A percentile compares a stretch with the other conserved stretches of the same genome.
Evolutionary conservation across 2,329 filamentous ascomycete species (phyloP).

Genomic region (Dothistroma septosporum): DNA sequence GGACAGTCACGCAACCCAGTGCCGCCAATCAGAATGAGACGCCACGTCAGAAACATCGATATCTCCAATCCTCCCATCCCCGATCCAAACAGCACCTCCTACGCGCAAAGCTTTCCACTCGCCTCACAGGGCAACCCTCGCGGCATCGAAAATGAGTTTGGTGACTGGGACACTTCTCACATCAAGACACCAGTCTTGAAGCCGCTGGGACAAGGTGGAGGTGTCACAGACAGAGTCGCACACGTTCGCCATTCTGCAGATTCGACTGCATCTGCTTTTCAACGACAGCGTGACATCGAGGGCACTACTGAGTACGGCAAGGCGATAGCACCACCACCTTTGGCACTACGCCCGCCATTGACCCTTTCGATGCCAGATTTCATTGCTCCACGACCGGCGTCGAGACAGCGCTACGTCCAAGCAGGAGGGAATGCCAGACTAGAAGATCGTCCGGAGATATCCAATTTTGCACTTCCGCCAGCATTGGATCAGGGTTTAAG

Average conservation of each 20-base stretch:
- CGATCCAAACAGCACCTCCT: background rate
- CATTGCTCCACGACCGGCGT: conserved; percentile 19
- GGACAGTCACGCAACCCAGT: background rate
- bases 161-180: conserved; percentile 3
- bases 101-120: conserved; percentile 12
- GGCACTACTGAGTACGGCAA: background rate
- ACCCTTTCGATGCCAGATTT: conserved; percentile 17
- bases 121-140: conserved; percentile 7
- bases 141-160: background rate
- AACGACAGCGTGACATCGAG: background rate
- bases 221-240: background rate
- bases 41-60: background rate
- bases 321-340: background rate
- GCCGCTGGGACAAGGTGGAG: background rate
- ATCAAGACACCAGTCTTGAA: background rate
- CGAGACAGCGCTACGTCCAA: conserved; percentile 28
- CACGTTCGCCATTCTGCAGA: background rate
- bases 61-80: background rate
- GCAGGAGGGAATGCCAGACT: conserved; percentile 27
- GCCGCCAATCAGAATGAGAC: background rate
- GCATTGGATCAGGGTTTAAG: background rate
- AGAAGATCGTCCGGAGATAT: conserved; percentile 24
- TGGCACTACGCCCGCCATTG: background rate
- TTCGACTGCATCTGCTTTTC: background rate
- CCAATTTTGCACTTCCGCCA: background rate